Base-by-base conservation (phyloP, 2,329 filamentous ascomycete species). In the Pyricularia pennisetigena region DNA sequence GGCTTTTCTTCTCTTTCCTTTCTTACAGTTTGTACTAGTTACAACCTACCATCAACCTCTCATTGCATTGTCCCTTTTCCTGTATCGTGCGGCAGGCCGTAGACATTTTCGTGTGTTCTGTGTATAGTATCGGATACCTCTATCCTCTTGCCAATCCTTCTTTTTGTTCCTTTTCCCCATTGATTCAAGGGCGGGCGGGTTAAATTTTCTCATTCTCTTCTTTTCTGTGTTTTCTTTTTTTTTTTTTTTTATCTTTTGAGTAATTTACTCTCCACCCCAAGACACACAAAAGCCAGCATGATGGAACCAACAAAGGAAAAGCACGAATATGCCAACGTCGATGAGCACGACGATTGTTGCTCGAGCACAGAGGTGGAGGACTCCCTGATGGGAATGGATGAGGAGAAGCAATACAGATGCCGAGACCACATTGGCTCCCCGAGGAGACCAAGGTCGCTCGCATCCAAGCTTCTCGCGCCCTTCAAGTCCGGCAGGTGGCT, bases 291-390 rank as follows among this genome's bases (percentile, higher is more conserved):
- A 30, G 23, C 23, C 64, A 67, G n/a, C 3, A 63, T 67, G 66
- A 67, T 67, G 66, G 66, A 63, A 32, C 66, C 66, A 7, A 63
- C 57, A 24, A 23, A 61, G 57, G n/a, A 35, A 16, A 67, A 23
- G 57, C 57, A 61, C n/a, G 23, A 76, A 68, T 78, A 79, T 72
- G 71, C 74, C 63, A 74, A 75, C 68, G 68, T 79, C 64, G 75
- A 76, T n/a, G 77, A 79, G 64, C 75, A 78, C 26, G 75, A 76
- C 69, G 74, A 76, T 54, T 7, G 23, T 61, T 23, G 23, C 23
- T 79, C 76, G 29, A 78, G 75, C 73, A 81, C 79, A 68, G 79
- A 81, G 70, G 78, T 81, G 26, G 75, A 74, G 68, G 79, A 79
- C 68, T 79, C 78, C 5, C 71, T 81, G 66, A 78, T 81, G 73